Base-by-base conservation (phyloP, 257 asterid species). In the Petunia axillaris region DNA sequence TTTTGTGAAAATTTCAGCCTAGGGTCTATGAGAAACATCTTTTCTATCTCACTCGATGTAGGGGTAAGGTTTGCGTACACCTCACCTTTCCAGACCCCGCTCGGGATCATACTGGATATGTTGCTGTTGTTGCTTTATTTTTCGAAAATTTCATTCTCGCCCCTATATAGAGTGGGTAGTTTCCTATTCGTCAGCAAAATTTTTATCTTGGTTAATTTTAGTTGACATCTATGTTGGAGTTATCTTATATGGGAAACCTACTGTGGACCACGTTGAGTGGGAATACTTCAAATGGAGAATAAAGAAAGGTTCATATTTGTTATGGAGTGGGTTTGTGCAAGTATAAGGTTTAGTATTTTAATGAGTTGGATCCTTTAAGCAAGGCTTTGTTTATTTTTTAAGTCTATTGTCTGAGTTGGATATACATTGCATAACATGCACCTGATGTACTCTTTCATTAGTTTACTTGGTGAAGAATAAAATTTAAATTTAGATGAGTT, bases 351-450 rank as follows among this genome's bases (percentile, higher is more conserved):
- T 54, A 5, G 16, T 16, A 25, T 52, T 82, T 85, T 16, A 64
- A 65, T 36, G 54, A 14, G 64, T 60, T 75, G 55, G 73, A 53
- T 48, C 25, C 50, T n/a, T 67, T 16, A 6, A 78, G 16, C 43
- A 14, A 48, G 77, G 60, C 6, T 46, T 13, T 71, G 44, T 71
- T 71, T 71, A 52, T 80, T 66, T 48, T 62, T 80, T 16, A 6
- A 54, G 54, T 67, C 68, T 60, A 53, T 75, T 65, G 78, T 68
- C 86, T 57, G 64, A 15, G 80, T 80, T 88, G 79, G 80, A 62
- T 82, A 81, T 76, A 44, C 85, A 80, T 83, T 38, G 58, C 85
- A 86, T 80, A 84, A 85, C 91, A 86, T 85, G 92, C 90, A 71
- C 87, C 87, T 82, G 87, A 76, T 85, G 81, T 66, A 71, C 80